These are phyloP conservation scores for Prunella vulgaris DNA, from an alignment of 257 asterid species.

Conservation along the genomic window DNA sequence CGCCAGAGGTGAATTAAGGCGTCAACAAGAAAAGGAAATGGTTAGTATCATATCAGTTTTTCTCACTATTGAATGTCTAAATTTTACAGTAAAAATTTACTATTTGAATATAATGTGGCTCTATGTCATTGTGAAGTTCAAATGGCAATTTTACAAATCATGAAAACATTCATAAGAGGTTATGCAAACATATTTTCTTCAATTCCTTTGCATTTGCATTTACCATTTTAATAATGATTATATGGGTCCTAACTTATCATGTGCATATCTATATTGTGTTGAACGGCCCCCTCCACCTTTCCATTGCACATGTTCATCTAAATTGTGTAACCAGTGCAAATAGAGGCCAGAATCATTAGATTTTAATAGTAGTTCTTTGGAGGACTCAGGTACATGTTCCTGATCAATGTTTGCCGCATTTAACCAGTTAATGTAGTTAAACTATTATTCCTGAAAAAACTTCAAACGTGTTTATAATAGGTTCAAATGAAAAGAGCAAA, in stretches of 20 bases:
- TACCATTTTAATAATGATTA: neutral
- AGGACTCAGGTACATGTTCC: too few relatives aligned
- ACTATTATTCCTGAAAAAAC: too few relatives aligned
- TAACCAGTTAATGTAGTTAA: too few relatives aligned
- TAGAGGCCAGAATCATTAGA: too few relatives aligned
- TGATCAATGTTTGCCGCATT: too few relatives aligned
- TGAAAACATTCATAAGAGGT: neutral
- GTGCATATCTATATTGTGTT: too few relatives aligned
- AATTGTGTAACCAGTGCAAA: too few relatives aligned
- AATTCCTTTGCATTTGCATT: neutral
- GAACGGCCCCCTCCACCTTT: too few relatives aligned
- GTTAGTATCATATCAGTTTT: constrained; percentile 38
- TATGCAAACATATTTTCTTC: neutral
- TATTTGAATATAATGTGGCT: constrained; percentile 5
- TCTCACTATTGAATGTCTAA: constrained; percentile 5
- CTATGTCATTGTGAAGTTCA: constrained; percentile 5
- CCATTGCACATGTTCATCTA: too few relatives aligned
- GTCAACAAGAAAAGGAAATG: constrained; percentile 87
- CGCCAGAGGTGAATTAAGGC: constrained; percentile 64
- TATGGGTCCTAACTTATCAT: constrained; percentile 13
- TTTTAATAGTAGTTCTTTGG: too few relatives aligned
- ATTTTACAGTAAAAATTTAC: neutral
- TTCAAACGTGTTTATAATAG: too few relatives aligned
- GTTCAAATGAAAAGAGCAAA: too few relatives aligned
- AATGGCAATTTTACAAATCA: neutral